A percentile compares a stretch with the other conserved stretches of the same genome.
Conservation (phyloP, 257 asterid species). For the Nicotiana noctiflora region DNA sequence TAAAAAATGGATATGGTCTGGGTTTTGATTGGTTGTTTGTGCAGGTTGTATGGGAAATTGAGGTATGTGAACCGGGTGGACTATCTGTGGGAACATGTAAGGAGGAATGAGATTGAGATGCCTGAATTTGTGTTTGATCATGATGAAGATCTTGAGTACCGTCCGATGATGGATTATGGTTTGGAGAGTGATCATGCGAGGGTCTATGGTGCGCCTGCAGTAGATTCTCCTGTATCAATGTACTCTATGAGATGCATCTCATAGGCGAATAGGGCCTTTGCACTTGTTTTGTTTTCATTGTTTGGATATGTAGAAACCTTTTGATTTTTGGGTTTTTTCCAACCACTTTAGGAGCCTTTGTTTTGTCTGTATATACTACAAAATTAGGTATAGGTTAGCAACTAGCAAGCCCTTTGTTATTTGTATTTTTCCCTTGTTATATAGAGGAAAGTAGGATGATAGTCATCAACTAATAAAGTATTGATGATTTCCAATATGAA, state of each 20-base stretch:
- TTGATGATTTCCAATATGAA: background rate
- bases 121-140: constrained; percentile 80
- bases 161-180: constrained; percentile 66
- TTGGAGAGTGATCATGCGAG: constrained; percentile 80
- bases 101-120: constrained; percentile 56
- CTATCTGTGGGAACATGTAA: constrained; percentile 65
- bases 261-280: constrained; percentile 7
- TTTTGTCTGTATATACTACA: background rate
- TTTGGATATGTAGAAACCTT: background rate
- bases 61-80: constrained; percentile 62
- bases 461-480: background rate
- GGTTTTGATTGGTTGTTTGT: background rate
- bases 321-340: background rate
- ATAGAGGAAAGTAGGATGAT: background rate
- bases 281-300: background rate
- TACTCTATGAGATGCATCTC: constrained; percentile 79
- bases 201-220: constrained; percentile 22
- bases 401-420: background rate
- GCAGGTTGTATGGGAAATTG: constrained; percentile 65
- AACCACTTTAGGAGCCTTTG: background rate
- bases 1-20: no score
- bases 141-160: constrained; percentile 73
- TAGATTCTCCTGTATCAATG: constrained; percentile 39
- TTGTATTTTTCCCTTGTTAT: background rate
- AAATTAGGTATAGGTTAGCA: background rate